Evolutionary conservation across 148 eudicot species (phyloP).

Genomic region (Cornus kousa): DNA sequence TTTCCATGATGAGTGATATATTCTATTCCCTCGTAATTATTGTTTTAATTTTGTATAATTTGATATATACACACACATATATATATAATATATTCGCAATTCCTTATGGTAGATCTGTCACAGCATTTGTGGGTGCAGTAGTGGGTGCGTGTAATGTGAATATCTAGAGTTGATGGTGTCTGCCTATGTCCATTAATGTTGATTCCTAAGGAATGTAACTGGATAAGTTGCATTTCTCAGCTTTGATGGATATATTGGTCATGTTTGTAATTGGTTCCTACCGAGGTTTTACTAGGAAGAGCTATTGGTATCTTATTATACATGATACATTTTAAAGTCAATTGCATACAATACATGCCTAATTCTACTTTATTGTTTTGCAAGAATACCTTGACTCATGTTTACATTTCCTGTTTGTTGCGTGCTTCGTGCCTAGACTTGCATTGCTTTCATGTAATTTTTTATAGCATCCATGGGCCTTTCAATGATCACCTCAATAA

Average conservation of each 20-base stretch:
- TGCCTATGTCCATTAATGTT: background rate
- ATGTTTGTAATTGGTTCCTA: background rate
- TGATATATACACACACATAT: too few species aligned
- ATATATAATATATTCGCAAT: background rate
- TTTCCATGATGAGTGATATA: background rate
- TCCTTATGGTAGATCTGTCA: background rate
- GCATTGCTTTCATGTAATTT: background rate
- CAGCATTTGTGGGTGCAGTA: background rate
- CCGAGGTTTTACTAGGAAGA: background rate
- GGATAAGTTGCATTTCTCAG: background rate
- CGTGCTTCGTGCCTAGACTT: background rate
- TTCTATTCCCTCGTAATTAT: background rate
- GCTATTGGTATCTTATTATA: background rate
- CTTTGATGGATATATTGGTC: conserved; percentile 5
- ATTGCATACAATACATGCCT: background rate
- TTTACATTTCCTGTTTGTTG: background rate
- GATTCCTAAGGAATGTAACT: background rate
- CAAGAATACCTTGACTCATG: background rate
- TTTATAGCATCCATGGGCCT: background rate
- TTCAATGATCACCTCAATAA: background rate
- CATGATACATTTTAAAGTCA: background rate
- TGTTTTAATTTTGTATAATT: too few species aligned
- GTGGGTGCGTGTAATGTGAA: background rate
- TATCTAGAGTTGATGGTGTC: background rate
- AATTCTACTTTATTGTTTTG: background rate